Evolutionary conservation across 1,284 basidiomycete genomes (phyloP).

Genomic region (Ceratorhiza oryzae-sativae): DNA sequence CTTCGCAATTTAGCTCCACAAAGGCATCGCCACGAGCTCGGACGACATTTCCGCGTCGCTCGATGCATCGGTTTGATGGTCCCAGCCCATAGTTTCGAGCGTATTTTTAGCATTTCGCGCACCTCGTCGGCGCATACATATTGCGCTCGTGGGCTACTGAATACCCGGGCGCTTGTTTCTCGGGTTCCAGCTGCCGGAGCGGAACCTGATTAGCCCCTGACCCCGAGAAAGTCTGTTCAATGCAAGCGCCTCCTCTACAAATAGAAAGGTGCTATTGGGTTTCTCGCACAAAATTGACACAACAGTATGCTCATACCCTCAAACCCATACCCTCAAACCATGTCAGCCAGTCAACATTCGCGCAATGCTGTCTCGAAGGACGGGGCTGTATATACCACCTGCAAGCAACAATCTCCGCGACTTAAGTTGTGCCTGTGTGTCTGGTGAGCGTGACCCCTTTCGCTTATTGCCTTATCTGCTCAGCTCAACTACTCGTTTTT

Average conservation of each 20-base stretch:
- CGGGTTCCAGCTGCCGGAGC: background rate
- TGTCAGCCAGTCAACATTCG: too few relatives aligned
- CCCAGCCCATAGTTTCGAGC: too few relatives aligned
- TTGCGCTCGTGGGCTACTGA: too few relatives aligned
- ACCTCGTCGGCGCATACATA: too few relatives aligned
- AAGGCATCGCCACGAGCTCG: background rate
- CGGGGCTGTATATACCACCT: too few relatives aligned
- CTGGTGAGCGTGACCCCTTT: too few relatives aligned
- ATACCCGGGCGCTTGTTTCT: background rate
- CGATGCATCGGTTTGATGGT: background rate
- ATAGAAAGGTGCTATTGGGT: background rate
- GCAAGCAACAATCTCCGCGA: too few relatives aligned
- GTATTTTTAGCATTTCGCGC: too few relatives aligned
- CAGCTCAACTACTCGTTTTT: too few relatives aligned
- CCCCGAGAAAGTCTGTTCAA: background rate
- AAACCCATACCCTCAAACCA: background rate
- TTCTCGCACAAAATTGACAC: background rate
- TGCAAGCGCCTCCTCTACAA: background rate
- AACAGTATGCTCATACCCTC: background rate
- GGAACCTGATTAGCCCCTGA: slow-evolving; percentile 2
- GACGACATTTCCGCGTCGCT: background rate
- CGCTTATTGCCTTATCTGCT: too few relatives aligned
- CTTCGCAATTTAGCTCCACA: background rate
- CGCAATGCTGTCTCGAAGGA: too few relatives aligned
- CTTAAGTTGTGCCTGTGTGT: too few relatives aligned